phyloP scores from a whole-genome alignment of 305 asterid species.

The Fraxinus ornus region DNA sequence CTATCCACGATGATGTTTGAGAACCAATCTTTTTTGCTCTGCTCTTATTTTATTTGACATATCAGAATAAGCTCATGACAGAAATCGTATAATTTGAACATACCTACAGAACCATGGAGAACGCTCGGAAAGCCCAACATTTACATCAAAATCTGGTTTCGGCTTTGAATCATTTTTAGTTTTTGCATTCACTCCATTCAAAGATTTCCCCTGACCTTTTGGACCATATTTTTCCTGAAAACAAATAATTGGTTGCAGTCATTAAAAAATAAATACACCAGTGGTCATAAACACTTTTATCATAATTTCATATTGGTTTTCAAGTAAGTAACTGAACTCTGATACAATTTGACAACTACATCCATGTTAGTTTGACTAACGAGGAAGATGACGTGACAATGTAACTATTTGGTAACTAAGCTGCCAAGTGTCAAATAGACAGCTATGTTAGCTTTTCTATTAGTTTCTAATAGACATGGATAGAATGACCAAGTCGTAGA shows the following conservation, averaged over 20 bases:
- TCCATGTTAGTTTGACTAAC: background rate
- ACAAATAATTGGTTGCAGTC: background rate
- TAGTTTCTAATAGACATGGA: background rate
- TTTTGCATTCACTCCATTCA: constrained; percentile 51
- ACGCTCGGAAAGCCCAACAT: constrained; percentile 77
- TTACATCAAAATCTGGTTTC: constrained; percentile 74
- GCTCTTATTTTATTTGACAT: background rate
- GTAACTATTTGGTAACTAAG: background rate
- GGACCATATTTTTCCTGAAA: constrained; percentile 96
- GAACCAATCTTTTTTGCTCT: background rate
- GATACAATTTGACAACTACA: background rate
- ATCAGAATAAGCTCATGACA: background rate
- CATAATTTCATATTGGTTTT: background rate
- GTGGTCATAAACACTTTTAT: background rate
- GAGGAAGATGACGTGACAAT: background rate
- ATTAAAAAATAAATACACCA: background rate
- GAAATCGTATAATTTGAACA: constrained; percentile 12
- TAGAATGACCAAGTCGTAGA: background rate
- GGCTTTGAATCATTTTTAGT: constrained; percentile 51
- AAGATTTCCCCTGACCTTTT: constrained; percentile 67
- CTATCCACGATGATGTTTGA: background rate
- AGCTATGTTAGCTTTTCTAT: background rate
- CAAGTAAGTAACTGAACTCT: background rate
- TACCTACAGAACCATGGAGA: constrained; percentile 99
- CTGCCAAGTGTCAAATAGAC: background rate